Conservation (phyloP, 2,329 filamentous ascomycete genomes). For the Clonostachys solani region DNA sequence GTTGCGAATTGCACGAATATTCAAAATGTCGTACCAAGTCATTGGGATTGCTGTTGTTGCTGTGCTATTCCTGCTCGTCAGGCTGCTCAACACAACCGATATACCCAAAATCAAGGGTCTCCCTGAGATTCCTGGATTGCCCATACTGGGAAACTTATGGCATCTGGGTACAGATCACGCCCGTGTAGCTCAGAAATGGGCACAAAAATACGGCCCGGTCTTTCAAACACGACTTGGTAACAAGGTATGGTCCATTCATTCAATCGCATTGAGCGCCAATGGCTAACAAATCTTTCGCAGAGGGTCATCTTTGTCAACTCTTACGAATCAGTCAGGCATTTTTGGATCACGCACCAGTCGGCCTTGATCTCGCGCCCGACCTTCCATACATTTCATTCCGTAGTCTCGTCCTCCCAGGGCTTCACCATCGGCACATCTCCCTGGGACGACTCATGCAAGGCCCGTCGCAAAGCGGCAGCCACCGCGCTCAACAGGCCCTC, state of each 20-base stretch:
- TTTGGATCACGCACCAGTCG: conserved; percentile 78
- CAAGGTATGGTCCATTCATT: conserved; percentile 31
- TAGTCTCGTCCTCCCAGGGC: conserved; percentile 72
- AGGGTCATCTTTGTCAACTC: conserved; percentile 75
- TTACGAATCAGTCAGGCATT: conserved; percentile 67
- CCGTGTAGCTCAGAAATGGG: conserved; percentile 49
- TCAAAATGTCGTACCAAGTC: background rate
- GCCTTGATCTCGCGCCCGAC: conserved; percentile 73
- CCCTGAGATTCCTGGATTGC: conserved; percentile 57
- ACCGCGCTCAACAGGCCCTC: conserved; percentile 75
- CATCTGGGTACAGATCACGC: conserved; percentile 57
- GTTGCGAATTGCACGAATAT: too few relatives aligned
- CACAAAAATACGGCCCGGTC: conserved; percentile 57
- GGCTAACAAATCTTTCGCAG: conserved; percentile 16
- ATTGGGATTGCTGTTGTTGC: background rate
- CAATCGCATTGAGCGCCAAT: conserved; percentile 4
- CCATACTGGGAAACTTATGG: conserved; percentile 59
- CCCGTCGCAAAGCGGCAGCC: conserved; percentile 71
- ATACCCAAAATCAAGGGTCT: conserved; percentile 56
- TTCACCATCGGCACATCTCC: conserved; percentile 82
- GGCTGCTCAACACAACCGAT: conserved; percentile 43
- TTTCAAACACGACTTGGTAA: conserved; percentile 69
- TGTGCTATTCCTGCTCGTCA: conserved; percentile 9
- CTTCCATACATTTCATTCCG: conserved; percentile 77
- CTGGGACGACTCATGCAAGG: conserved; percentile 79